A percentile compares a stretch with the other conserved stretches of the same genome.
Evolutionary conservation across 2,329 filamentous ascomycete genomes (phyloP).

Genomic region (Chaetomiaceae sp.): DNA sequence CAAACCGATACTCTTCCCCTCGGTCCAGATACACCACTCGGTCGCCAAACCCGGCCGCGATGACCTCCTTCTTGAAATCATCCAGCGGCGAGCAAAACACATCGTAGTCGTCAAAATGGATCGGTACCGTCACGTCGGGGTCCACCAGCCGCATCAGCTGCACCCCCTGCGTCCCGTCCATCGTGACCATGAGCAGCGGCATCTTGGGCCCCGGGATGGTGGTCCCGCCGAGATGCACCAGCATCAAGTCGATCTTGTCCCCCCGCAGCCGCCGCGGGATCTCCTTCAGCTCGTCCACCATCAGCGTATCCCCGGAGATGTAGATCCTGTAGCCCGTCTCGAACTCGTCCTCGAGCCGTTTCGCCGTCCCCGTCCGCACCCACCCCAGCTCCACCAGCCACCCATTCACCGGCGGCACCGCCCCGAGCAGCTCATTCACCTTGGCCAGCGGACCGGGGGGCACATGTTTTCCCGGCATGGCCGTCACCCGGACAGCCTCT

Average conservation of each 20-base stretch:
- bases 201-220: conserved; percentile 57
- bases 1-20: conserved; percentile 53
- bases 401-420: conserved; percentile 61
- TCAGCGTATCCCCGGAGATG: conserved; percentile 62
- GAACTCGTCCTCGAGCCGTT: conserved; percentile 11
- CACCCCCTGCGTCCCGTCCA: conserved; percentile 61
- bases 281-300: conserved; percentile 57
- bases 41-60: conserved; percentile 45
- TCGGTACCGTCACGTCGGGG: conserved; percentile 58
- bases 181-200: conserved; percentile 63
- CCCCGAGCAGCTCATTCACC: conserved; percentile 37
- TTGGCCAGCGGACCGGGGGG: conserved; percentile 36
- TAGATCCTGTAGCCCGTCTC: conserved; percentile 56
- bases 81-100: conserved; percentile 55
- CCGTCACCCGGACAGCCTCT: conserved; percentile 53
- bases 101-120: conserved; percentile 63
- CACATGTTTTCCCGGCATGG: conserved; percentile 62
- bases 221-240: conserved; percentile 62
- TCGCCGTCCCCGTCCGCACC: not conserved
- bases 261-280: conserved; percentile 53
- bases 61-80: conserved; percentile 56
- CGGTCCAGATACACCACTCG: conserved; percentile 59
- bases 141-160: conserved; percentile 56
- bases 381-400: conserved; percentile 63
- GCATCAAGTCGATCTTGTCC: conserved; percentile 60